Conservation (phyloP, 495 filamentous ascomycete genomes). For the Aspergillus avenaceus region DNA sequence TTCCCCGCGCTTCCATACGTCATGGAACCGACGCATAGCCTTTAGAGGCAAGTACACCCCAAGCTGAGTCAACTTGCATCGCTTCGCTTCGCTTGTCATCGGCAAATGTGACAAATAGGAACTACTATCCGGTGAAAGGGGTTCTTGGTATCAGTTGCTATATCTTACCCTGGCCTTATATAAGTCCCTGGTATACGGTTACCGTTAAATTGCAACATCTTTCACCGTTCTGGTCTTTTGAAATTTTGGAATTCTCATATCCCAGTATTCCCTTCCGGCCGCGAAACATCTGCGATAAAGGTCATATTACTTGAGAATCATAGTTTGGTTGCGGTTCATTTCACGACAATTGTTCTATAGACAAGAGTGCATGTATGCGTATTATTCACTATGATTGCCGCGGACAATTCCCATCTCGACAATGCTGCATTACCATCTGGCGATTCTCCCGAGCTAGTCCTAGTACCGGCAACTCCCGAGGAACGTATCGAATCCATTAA, state of each 20-base stretch:
- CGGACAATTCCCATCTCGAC: slow-evolving; percentile 16
- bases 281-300: too few relatives aligned
- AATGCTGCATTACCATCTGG: slow-evolving; percentile 47
- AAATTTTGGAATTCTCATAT: too few relatives aligned
- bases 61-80: slow-evolving; percentile 3
- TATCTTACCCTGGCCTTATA: not conserved
- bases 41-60: slow-evolving; percentile 16
- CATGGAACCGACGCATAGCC: slow-evolving; percentile 1
- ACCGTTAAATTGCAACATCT: too few relatives aligned
- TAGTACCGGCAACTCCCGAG: slow-evolving; percentile 62
- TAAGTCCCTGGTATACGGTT: not conserved
- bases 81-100: slow-evolving; percentile 28
- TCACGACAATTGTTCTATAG: not conserved
- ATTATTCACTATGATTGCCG: slow-evolving; percentile 30
- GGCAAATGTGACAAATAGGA: slow-evolving; percentile 20
- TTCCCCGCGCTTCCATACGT: slow-evolving; percentile 1
- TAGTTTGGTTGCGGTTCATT: not conserved
- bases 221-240: too few relatives aligned
- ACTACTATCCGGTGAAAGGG: not conserved
- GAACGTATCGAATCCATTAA: slow-evolving; percentile 63
- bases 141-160: not conserved
- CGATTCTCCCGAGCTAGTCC: slow-evolving; percentile 55
- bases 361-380: not conserved
- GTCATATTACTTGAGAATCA: too few relatives aligned
- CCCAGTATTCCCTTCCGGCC: too few relatives aligned